Conservation (phyloP, 805 yeast genomes). For the Candida fluviatilis region DNA sequence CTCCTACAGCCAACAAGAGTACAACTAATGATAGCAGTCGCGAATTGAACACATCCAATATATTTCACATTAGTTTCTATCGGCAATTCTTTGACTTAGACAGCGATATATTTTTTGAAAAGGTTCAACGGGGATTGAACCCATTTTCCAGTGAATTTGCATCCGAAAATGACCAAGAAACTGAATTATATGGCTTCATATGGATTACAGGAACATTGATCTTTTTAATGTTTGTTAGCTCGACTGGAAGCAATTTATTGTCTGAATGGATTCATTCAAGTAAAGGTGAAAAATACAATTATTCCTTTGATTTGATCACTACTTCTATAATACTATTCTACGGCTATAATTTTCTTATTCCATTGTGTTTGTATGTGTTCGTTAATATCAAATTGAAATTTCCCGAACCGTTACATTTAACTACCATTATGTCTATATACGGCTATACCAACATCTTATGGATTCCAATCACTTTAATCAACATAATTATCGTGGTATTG, state of each 20-base stretch:
- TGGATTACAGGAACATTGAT: slow-evolving; percentile 89
- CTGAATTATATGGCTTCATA: slow-evolving; percentile 80
- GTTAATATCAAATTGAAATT: slow-evolving; percentile 55
- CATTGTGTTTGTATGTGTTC: slow-evolving; percentile 49
- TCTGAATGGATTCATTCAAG: slow-evolving; percentile 48
- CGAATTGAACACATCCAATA: slow-evolving; percentile 25
- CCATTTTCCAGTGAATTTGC: slow-evolving; percentile 36
- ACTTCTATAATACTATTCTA: slow-evolving; percentile 68
- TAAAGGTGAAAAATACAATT: slow-evolving; percentile 44
- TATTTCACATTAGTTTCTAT: slow-evolving; percentile 57
- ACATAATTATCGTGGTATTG: slow-evolving; percentile 54
- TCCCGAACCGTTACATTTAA: slow-evolving; percentile 43
- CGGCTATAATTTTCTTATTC: slow-evolving; percentile 70
- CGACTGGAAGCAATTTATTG: slow-evolving; percentile 65
- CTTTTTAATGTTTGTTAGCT: slow-evolving; percentile 67
- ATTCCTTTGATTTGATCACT: slow-evolving; percentile 57
- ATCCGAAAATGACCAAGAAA: slow-evolving; percentile 33
- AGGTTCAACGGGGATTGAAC: slow-evolving; percentile 54
- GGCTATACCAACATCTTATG: slow-evolving; percentile 83
- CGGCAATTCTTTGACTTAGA: slow-evolving; percentile 66
- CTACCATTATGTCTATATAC: slow-evolving; percentile 66
- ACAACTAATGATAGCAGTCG: not conserved
- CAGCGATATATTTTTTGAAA: slow-evolving; percentile 54
- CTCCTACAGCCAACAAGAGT: not conserved
- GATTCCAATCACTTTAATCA: slow-evolving; percentile 73